Base-by-base conservation (phyloP, 208 protist species). In the Trypanosoma lewisi region DNA sequence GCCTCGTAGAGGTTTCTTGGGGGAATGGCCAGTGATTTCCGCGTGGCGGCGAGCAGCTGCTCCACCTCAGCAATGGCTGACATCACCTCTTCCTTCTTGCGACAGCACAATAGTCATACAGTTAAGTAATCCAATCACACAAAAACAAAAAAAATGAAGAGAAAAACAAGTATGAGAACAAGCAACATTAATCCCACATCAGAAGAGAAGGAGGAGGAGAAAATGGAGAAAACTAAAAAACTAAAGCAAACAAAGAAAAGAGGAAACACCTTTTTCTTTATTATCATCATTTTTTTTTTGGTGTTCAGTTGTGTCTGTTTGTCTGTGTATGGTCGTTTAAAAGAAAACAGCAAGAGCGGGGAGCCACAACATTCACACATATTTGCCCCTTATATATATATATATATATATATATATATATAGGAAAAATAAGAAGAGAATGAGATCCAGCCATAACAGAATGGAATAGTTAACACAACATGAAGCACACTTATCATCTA, bases 1-100 rank as follows among this genome's bases (percentile, higher is more conserved):
- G 67, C 79, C 53, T 94, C 82, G 59, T 94, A 94, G 9, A 65
- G 49, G 28, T 82, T 91, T 21, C 88, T 80, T 11, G 84, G 76
- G 11, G 58, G 69, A 39, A 64, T 61, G 8, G 56, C 50, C n/a
- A 94, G 63, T 1, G 82, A 83, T 33, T 73, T 71, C 47, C 79
- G 60, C 19, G 83, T 80, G 3, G 27, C 62, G n/a, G 51, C 64
- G 2, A 89, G 21, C 7, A 75, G 50, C 0, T 70, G 33, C 50
- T 87, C 77, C 12, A 76, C 60, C 16, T 81, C 78, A 27, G 53
- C 67, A 21, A 89, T 30, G 21, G 44, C 63, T 66, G 49, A 51
- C 39, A 63, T 48, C 33, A 16, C 21, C 42, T 45, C 30, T n/a
- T 53, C 28, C 54, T 42, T 56, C 31, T 41, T 37, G 41, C 33